Percentiles rank a stretch among this genome's conserved stretches.
Conservation (phyloP, 495 filamentous ascomycete genomes). For the Tuber microsphaerosporum region DNA sequence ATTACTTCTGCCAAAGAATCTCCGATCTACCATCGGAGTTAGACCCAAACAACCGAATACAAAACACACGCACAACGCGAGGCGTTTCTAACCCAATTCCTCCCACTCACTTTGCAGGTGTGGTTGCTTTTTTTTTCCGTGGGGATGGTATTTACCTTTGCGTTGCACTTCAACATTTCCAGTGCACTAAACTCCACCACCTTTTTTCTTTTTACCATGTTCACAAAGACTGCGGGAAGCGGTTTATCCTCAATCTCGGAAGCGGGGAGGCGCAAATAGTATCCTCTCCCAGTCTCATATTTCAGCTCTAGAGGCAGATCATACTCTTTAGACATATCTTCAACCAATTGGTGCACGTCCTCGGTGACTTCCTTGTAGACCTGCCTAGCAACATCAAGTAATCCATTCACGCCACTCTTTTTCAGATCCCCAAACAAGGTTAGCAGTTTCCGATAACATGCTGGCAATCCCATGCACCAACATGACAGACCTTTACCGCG, state of each 20-base stretch:
- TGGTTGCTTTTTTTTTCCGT: slow-evolving; percentile 40
- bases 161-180: slow-evolving; percentile 60
- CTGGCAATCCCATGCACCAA: slow-evolving; percentile 8
- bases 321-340: slow-evolving; percentile 57
- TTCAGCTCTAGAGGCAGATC: slow-evolving; percentile 59
- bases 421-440: slow-evolving; percentile 21
- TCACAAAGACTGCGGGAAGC: slow-evolving; percentile 69
- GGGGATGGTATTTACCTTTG: slow-evolving; percentile 28
- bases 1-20: slow-evolving; percentile 72
- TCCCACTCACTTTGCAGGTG: slow-evolving; percentile 11
- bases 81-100: slow-evolving; percentile 4
- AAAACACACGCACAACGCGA: background rate
- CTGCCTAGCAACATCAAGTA: slow-evolving; percentile 79
- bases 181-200: slow-evolving; percentile 79
- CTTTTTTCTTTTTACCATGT: slow-evolving; percentile 62
- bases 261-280: slow-evolving; percentile 65
- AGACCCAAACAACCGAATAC: slow-evolving; percentile 27
- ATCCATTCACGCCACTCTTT: slow-evolving; percentile 73
- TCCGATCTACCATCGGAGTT: slow-evolving; percentile 51
- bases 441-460: slow-evolving; percentile 21
- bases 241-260: slow-evolving; percentile 56
- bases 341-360: slow-evolving; percentile 65
- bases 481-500: slow-evolving; percentile 64
- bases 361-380: slow-evolving; percentile 78
- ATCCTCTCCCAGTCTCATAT: slow-evolving; percentile 69